These are phyloP conservation scores for Chionographis japonica DNA, from an alignment of 106 monocot genomes.

Conservation along the genomic window DNA sequence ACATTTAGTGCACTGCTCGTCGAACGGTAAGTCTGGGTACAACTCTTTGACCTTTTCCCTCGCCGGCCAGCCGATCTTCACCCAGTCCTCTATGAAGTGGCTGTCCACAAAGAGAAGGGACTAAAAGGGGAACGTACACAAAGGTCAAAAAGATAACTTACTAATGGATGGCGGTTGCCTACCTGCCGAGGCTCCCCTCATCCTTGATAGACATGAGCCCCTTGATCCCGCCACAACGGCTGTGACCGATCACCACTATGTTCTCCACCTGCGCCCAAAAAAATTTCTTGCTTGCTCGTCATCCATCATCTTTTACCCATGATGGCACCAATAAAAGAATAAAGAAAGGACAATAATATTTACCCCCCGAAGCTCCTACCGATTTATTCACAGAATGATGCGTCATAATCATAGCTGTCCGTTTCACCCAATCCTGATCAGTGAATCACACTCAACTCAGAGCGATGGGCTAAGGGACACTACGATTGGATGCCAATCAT, in stretches of 20 bases:
- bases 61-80: conserved; percentile 56
- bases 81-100: conserved; percentile 80
- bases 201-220: conserved; percentile 71
- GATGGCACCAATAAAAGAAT: not conserved
- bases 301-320: not conserved
- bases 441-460: too few species aligned
- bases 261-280: conserved; percentile 49
- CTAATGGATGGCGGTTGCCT: not conserved
- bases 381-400: too few species aligned
- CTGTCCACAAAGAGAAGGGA: conserved; percentile 12
- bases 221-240: conserved; percentile 91
- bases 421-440: too few species aligned
- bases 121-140: not conserved
- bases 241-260: conserved; percentile 83
- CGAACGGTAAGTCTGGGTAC: conserved; percentile 28
- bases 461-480: too few species aligned
- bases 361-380: too few species aligned
- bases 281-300: not conserved
- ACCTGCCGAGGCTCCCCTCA: conserved; percentile 53
- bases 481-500: too few species aligned
- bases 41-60: conserved; percentile 40
- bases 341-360: too few species aligned
- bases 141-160: not conserved
- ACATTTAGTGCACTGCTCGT: conserved; percentile 62
- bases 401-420: too few species aligned